Percentiles rank a stretch among this genome's conserved stretches.
phyloP scores from a whole-genome alignment of 2,329 filamentous ascomycete species.

The Diplodia scrobiculata region DNA sequence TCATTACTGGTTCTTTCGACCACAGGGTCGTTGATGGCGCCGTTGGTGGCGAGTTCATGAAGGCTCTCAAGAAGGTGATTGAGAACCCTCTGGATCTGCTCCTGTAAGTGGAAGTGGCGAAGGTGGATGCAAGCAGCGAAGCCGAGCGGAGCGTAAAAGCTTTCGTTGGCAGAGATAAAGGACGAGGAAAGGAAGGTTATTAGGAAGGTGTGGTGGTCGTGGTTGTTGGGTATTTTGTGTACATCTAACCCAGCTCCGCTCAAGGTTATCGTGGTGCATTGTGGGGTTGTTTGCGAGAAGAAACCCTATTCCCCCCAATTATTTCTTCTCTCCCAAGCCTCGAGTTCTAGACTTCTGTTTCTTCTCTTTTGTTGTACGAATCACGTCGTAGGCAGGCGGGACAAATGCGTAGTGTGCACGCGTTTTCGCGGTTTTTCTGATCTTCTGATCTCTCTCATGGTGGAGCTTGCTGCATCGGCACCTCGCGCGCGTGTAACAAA shows the following conservation, averaged over 20 bases:
- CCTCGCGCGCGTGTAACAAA: constrained; percentile 8
- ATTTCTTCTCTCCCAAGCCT: constrained; percentile 15
- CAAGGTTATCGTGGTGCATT: constrained; percentile 16
- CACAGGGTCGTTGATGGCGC: constrained; percentile 98
- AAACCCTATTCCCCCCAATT: constrained; percentile 19
- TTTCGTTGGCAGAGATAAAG: background rate
- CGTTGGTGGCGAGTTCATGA: constrained; percentile 94
- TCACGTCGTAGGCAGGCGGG: background rate
- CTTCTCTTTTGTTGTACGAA: constrained; percentile 8
- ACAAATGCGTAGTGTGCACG: background rate
- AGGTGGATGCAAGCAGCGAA: constrained; percentile 14
- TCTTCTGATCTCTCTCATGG: background rate
- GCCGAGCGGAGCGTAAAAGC: constrained; percentile 6
- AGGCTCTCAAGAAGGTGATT: constrained; percentile 93
- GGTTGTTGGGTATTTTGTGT: constrained; percentile 26
- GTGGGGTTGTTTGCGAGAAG: constrained; percentile 2
- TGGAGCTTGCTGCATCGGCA: constrained; percentile 13
- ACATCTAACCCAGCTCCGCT: constrained; percentile 25
- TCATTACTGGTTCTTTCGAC: constrained; percentile 93
- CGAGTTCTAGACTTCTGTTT: constrained; percentile 19
- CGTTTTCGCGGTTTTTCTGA: background rate
- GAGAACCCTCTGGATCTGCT: constrained; percentile 97
- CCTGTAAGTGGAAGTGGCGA: constrained; percentile 59
- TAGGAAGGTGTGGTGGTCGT: constrained; percentile 4
- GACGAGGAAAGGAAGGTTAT: background rate